phyloP scores from a whole-genome alignment of 495 filamentous ascomycete species.

The Podospora appendiculata region DNA sequence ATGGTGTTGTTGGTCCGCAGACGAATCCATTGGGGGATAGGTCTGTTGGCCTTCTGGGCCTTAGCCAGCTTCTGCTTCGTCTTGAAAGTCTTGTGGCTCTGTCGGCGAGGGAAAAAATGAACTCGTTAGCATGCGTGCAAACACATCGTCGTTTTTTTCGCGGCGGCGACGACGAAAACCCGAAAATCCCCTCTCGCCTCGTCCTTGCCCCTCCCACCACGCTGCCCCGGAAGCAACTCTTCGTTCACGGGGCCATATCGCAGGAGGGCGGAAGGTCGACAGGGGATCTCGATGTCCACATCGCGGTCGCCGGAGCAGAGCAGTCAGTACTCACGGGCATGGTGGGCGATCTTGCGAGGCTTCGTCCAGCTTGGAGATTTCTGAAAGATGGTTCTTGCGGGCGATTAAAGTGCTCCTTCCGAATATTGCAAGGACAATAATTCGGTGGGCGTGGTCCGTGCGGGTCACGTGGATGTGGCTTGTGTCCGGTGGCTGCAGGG shows the following conservation, averaged over 20 bases:
- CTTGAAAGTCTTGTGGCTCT: slow-evolving; percentile 99
- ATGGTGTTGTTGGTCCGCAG: slow-evolving; percentile 98
- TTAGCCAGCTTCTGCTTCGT: slow-evolving; percentile 99
- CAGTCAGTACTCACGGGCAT: no score
- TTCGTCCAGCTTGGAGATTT: no score
- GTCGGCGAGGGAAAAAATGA: slow-evolving; percentile 9
- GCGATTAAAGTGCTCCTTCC: no score
- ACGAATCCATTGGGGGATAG: slow-evolving; percentile 99
- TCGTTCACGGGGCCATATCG: not conserved
- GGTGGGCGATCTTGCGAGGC: no score
- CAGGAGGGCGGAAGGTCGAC: not conserved
- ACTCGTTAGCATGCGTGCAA: slow-evolving; percentile 7
- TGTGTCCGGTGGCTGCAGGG: no score
- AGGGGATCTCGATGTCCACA: not conserved
- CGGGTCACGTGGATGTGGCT: no score
- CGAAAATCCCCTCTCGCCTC: not conserved
- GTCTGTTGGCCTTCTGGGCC: slow-evolving; percentile 98
- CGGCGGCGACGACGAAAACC: no score
- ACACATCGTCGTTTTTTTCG: not conserved
- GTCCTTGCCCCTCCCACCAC: not conserved
- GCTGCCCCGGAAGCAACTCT: not conserved
- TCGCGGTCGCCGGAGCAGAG: no score
- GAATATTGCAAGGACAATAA: no score
- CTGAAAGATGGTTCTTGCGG: no score
- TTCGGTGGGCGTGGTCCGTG: no score